A percentile compares a stretch with the other conserved stretches of the same genome.
Conservation (phyloP, 1,284 basidiomycete genomes). For the Fomitopsis betulina region DNA sequence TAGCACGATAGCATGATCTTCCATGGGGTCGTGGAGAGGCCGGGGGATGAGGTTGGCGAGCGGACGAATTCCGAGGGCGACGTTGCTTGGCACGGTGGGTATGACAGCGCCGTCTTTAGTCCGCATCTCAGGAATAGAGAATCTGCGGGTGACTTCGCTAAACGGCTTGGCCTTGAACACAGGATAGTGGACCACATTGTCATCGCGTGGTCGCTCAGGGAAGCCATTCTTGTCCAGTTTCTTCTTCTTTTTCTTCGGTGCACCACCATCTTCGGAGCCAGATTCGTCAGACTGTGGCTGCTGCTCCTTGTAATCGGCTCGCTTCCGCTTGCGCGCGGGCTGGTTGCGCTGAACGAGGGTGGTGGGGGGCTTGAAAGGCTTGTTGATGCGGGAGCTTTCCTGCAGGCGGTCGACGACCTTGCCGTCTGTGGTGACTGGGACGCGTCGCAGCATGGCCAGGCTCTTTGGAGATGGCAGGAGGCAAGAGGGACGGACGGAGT, state of each 20-base stretch:
- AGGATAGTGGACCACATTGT: slow-evolving; percentile 71
- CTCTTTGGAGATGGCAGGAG: not conserved
- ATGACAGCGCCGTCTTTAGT: slow-evolving; percentile 76
- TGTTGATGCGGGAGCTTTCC: slow-evolving; percentile 67
- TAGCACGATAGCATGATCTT: slow-evolving; percentile 94
- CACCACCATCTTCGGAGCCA: slow-evolving; percentile 31
- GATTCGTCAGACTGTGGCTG: slow-evolving; percentile 46
- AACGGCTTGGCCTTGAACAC: slow-evolving; percentile 84
- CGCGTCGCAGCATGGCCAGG: slow-evolving; percentile 58
- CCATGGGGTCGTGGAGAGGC: slow-evolving; percentile 95
- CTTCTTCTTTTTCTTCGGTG: slow-evolving; percentile 57
- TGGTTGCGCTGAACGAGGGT: slow-evolving; percentile 49
- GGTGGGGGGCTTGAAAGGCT: slow-evolving; percentile 79
- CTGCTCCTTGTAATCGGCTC: slow-evolving; percentile 75
- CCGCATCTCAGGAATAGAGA: slow-evolving; percentile 86
- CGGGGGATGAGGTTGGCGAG: slow-evolving; percentile 83
- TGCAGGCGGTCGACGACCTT: slow-evolving; percentile 59
- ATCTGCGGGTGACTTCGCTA: slow-evolving; percentile 59
- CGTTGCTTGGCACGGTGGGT: slow-evolving; percentile 59
- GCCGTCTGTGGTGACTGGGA: slow-evolving; percentile 65
- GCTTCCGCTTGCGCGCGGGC: slow-evolving; percentile 76
- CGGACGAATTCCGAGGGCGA: slow-evolving; percentile 84
- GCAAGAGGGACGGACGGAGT: not conserved
- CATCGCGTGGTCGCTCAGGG: slow-evolving; percentile 25
- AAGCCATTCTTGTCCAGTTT: slow-evolving; percentile 49